Conservation (phyloP, 768 basidiomycete species). For the Russula abietina region DNA sequence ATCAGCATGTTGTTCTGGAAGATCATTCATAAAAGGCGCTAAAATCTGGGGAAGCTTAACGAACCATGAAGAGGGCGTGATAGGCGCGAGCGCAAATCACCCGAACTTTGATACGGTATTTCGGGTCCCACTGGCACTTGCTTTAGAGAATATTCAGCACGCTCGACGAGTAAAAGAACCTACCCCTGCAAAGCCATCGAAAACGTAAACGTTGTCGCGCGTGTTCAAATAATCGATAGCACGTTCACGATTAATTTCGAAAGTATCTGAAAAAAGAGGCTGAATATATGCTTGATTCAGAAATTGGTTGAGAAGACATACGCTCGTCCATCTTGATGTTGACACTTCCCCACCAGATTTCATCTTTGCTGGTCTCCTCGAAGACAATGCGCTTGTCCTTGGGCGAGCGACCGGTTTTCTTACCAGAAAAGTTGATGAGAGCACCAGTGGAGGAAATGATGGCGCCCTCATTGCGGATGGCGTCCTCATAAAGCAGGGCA, state of each 20-base stretch:
- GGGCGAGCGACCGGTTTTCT: slow-evolving; percentile 96
- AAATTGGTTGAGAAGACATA: slow-evolving; percentile 36
- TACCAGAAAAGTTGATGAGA: slow-evolving; percentile 99
- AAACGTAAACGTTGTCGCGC: slow-evolving; percentile 95
- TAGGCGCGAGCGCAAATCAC: slow-evolving; percentile 98
- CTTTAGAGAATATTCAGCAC: slow-evolving; percentile 14
- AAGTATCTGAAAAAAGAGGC: slow-evolving; percentile 61
- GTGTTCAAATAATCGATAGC: slow-evolving; percentile 99
- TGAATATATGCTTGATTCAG: background rate
- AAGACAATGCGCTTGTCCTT: slow-evolving; percentile 99
- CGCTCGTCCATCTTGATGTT: slow-evolving; percentile 99
- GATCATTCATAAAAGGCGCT: slow-evolving; percentile 5
- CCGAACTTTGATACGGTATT: slow-evolving; percentile 99
- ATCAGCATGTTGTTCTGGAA: slow-evolving; percentile 97
- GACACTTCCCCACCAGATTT: slow-evolving; percentile 99
- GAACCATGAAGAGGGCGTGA: slow-evolving; percentile 96
- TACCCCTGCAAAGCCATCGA: slow-evolving; percentile 91
- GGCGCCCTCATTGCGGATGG: slow-evolving; percentile 96
- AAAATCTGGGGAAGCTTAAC: slow-evolving; percentile 30
- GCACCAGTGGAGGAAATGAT: slow-evolving; percentile 95
- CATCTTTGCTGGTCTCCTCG: slow-evolving; percentile 93
- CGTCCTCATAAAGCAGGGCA: slow-evolving; percentile 93
- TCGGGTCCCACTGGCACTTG: slow-evolving; percentile 80
- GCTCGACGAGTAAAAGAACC: slow-evolving; percentile 26
- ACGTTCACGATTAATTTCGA: slow-evolving; percentile 98